Evolutionary conservation across 2,329 filamentous ascomycete genomes (phyloP).

Genomic region (Cercospora berteroae): DNA sequence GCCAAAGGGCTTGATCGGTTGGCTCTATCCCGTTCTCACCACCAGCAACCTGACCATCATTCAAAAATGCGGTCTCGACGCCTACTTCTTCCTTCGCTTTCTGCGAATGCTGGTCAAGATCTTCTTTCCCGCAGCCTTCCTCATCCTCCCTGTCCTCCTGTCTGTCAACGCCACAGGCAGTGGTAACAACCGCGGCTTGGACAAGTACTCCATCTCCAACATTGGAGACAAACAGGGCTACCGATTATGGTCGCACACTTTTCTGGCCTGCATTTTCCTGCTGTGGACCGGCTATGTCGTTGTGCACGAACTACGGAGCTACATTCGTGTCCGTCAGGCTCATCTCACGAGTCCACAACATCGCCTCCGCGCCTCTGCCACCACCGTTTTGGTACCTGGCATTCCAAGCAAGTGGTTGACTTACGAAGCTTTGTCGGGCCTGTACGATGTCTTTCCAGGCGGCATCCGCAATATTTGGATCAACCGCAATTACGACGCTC

Average conservation of each 20-base stretch:
- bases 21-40: constrained; percentile 61
- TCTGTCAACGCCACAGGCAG: constrained; percentile 77
- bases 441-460: constrained; percentile 95
- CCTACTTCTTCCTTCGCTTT: constrained; percentile 96
- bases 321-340: constrained; percentile 89
- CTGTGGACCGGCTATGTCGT: constrained; percentile 84
- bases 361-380: constrained; percentile 86
- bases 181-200: constrained; percentile 61
- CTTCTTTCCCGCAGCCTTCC: constrained; percentile 74
- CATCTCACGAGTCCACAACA: constrained; percentile 94
- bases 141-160: constrained; percentile 81
- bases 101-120: constrained; percentile 83
- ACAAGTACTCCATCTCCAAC: constrained; percentile 85
- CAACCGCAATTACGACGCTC: constrained; percentile 79
- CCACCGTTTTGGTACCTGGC: constrained; percentile 86
- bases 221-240: constrained; percentile 66
- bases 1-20: constrained; percentile 56
- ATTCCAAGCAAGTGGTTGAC: constrained; percentile 91
- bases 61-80: constrained; percentile 90
- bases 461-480: constrained; percentile 96
- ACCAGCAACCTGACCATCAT: constrained; percentile 80
- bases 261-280: constrained; percentile 75
- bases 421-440: constrained; percentile 71
- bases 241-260: constrained; percentile 74
- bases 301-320: constrained; percentile 80